A percentile compares a stretch with the other conserved stretches of the same genome.
Evolutionary conservation across 371 early-diverging fungal species (phyloP).

Genomic region (Rhizopus delemar): DNA sequence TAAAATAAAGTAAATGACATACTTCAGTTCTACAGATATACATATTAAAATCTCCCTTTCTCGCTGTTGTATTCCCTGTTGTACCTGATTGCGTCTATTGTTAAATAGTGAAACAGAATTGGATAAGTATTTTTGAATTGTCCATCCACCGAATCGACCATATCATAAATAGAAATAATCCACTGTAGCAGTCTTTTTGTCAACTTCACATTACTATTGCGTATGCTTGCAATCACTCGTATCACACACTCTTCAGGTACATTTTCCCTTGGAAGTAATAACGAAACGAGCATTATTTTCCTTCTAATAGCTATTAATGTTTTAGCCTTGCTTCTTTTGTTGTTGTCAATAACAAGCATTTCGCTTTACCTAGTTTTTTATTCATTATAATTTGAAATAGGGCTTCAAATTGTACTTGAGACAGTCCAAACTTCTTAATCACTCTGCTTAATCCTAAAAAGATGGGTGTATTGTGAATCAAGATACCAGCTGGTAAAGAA

Average conservation of each 20-base stretch:
- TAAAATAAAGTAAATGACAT: conserved; percentile 57
- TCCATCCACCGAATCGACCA: conserved; percentile 38
- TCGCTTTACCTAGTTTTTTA: conserved; percentile 16
- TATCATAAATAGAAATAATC: conserved; percentile 52
- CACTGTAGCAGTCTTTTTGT: conserved; percentile 38
- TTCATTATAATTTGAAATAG: conserved; percentile 23
- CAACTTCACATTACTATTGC: conserved; percentile 26
- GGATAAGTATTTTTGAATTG: conserved; percentile 45
- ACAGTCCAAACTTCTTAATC: conserved; percentile 4
- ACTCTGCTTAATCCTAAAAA: not conserved
- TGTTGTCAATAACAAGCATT: not conserved
- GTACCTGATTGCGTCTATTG: conserved; percentile 41
- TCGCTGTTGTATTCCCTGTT: not conserved
- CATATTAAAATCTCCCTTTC: not conserved
- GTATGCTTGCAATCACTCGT: conserved; percentile 40
- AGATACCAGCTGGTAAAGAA: not conserved
- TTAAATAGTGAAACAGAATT: conserved; percentile 51
- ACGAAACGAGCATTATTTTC: conserved; percentile 24
- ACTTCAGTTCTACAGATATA: conserved; percentile 33
- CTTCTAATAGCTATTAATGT: not conserved
- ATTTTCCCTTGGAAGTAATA: conserved; percentile 49
- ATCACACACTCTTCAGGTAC: conserved; percentile 42
- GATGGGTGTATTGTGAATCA: not conserved
- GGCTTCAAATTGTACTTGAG: conserved; percentile 1
- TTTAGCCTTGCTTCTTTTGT: not conserved